Percentiles rank a stretch among this genome's conserved stretches.
These are phyloP conservation scores for Psilocybe sp. DNA, from an alignment of 768 basidiomycete genomes.

Conservation along the genomic window DNA sequence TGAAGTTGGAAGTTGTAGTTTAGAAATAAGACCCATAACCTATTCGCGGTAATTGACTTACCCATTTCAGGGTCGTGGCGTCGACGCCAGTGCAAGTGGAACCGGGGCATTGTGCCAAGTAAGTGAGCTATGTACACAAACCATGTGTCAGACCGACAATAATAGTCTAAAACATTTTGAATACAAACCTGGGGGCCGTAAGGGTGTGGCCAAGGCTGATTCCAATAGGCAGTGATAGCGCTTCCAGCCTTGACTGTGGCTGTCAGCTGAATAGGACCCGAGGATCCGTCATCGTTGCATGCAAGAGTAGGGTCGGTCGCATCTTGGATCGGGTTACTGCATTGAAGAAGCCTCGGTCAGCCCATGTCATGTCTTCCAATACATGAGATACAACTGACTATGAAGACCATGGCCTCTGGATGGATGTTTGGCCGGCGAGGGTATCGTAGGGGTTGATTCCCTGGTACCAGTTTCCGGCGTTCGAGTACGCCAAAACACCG, in stretches of 20 bases:
- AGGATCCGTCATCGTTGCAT: conserved; percentile 43
- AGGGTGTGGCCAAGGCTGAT: conserved; percentile 41
- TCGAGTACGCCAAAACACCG: conserved; percentile 40
- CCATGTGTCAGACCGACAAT: neutral
- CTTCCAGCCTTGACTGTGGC: conserved; percentile 41
- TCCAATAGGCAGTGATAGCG: conserved; percentile 43
- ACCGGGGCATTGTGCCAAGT: conserved; percentile 45
- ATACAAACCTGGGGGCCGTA: conserved; percentile 38
- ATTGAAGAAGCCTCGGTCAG: neutral
- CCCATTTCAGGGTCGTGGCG: conserved; percentile 39
- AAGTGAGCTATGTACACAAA: conserved; percentile 35
- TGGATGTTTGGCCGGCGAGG: conserved; percentile 37
- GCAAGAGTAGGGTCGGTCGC: conserved; percentile 37
- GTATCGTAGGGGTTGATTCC: conserved; percentile 44
- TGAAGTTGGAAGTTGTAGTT: conserved; percentile 4
- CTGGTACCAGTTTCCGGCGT: conserved; percentile 34
- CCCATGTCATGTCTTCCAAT: neutral
- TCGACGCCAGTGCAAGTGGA: conserved; percentile 38
- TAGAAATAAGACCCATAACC: neutral
- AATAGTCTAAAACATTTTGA: neutral
- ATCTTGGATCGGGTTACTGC: conserved; percentile 38
- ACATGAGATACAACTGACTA: conserved; percentile 27
- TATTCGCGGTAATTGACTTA: conserved; percentile 11
- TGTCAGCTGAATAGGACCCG: conserved; percentile 39
- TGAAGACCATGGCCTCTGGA: conserved; percentile 42